Evolutionary conservation across 2,329 filamentous ascomycete species (phyloP).

Genomic region (Cryphonectria japonica): DNA sequence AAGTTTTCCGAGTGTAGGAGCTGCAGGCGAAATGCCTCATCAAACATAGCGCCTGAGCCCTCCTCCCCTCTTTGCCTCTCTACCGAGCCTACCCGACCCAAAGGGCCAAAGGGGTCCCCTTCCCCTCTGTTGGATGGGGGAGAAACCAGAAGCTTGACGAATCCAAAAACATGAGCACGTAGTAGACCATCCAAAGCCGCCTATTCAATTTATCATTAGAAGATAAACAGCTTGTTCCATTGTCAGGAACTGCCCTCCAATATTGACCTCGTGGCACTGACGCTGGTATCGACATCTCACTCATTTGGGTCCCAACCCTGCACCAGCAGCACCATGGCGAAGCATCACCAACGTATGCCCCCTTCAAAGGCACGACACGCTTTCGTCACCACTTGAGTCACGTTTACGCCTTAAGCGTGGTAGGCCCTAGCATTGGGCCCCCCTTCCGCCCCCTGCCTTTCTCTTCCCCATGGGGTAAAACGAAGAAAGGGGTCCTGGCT

Average conservation of each 20-base stretch:
- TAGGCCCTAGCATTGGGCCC: background rate
- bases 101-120: background rate
- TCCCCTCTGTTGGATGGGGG: background rate
- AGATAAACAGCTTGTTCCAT: no score
- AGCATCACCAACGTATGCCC: background rate
- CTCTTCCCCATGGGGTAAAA: constrained; percentile 3
- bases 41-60: background rate
- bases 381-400: background rate
- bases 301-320: background rate
- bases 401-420: background rate
- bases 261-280: background rate
- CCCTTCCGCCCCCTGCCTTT: background rate
- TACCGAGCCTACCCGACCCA: background rate
- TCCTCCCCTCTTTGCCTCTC: background rate
- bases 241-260: background rate
- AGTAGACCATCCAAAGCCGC: no score
- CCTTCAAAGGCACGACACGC: no score
- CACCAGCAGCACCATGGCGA: background rate
- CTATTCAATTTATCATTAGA: background rate
- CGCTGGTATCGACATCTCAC: background rate
- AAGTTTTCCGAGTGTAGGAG: constrained; percentile 9
- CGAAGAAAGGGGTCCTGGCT: background rate
- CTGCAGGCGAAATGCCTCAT: background rate
- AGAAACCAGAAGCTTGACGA: background rate
- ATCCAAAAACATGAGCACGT: no score